Conservation (phyloP, 2,329 filamentous ascomycete genomes). For the Arthrinium phaeospermum region DNA sequence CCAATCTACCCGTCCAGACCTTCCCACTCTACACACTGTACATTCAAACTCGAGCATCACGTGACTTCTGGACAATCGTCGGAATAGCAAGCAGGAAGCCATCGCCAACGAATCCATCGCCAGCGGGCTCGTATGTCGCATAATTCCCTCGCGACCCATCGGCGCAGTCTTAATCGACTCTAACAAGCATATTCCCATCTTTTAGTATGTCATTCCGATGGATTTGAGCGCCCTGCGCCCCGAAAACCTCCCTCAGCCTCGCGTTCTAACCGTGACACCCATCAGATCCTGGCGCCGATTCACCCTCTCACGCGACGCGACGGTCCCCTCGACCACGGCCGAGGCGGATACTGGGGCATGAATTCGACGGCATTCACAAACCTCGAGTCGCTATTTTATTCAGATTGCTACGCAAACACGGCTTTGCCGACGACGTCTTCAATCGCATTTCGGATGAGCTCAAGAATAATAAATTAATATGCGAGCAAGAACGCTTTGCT, state of each 20-base stretch:
- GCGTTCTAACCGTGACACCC: constrained; percentile 34
- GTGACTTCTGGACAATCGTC: constrained; percentile 10
- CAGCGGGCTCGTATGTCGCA: constrained; percentile 5
- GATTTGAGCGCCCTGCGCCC: constrained; percentile 24
- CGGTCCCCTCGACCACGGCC: constrained; percentile 61
- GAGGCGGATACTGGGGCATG: constrained; percentile 62
- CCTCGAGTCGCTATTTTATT: constrained; percentile 88
- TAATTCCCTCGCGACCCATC: constrained; percentile 27
- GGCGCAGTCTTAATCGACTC: constrained; percentile 33
- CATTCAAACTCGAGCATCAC: constrained; percentile 29
- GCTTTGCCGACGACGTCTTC: constrained; percentile 70
- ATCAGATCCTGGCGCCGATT: constrained; percentile 60
- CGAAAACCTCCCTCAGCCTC: constrained; percentile 22
- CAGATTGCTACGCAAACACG: constrained; percentile 75
- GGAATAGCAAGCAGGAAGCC: constrained; percentile 9
- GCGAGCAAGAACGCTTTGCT: constrained; percentile 74
- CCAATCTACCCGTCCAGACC: constrained; percentile 25
- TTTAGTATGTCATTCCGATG: constrained; percentile 35
- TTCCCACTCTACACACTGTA: constrained; percentile 7
- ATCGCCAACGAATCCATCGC: constrained; percentile 28
- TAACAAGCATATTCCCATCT: constrained; percentile 23
- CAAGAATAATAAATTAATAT: constrained; percentile 74
- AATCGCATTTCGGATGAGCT: constrained; percentile 75
- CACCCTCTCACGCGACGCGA: constrained; percentile 58
- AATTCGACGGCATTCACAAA: constrained; percentile 72